Base-by-base conservation (phyloP, 78 protist species). In the Speleostelium caveatum region DNA sequence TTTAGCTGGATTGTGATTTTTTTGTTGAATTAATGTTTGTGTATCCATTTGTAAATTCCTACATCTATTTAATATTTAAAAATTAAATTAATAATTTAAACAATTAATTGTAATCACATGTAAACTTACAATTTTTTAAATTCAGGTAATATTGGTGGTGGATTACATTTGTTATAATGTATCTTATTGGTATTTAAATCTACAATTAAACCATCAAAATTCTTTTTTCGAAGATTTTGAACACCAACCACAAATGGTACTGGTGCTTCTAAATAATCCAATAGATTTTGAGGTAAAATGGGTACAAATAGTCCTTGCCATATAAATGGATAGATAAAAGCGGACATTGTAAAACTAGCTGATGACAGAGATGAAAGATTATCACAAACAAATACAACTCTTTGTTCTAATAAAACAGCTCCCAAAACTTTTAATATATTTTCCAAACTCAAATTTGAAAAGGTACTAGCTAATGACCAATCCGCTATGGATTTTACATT, bases 291-390 rank as follows among this genome's bases (percentile, higher is more conserved):
- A 59, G 90, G 90, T 36, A 83, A 32, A 32, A 83, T 83, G 19
- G 90, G 90, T 39, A 83, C 78, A 49, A 83, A 83, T 59, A 83
- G 69, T 32, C 90, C 90, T 83, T 83, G 90, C 90, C 90, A 83
- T 32, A 69, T n/a, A 36, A 83, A 83, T 83, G 90, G 90, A 39
- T 69, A 53, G 16, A 83, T 56, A n/a, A 83, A 42, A 30, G 79
- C 32, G 28, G 36, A 26, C 90, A 83, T 83, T 56, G 90, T 36
- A 61, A 83, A 83, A 59, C 77, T 69, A 35, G 69, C 62, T 19
- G 90, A 67, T 42, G 90, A 83, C 36, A 83, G n/a, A 24, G 42
- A 35, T 21, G 90, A 67, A 26, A 83, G 36, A 60, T 83, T 83
- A 55, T 83, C 90, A 39, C 75, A 83, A 1, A 83, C 90, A 69